phyloP scores from a whole-genome alignment of 2,329 filamentous ascomycete species.

The Myriosclerotinia scirpicola region DNA sequence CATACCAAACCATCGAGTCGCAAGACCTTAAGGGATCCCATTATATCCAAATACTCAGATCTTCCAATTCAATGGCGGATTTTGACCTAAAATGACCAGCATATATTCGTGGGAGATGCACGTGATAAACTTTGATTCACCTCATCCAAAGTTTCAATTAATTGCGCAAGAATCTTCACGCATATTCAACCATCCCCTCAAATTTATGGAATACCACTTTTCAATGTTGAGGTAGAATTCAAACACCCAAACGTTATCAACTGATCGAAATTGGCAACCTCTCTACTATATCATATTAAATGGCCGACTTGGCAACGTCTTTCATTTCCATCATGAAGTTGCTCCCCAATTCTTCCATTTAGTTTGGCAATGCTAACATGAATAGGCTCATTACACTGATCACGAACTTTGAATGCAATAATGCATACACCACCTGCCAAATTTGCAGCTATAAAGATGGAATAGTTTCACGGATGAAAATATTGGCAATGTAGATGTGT shows the following conservation, averaged over 20 bases:
- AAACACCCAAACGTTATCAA: background rate
- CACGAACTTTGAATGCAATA: background rate
- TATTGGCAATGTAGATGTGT: background rate
- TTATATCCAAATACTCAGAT: too few relatives aligned
- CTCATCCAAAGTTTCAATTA: background rate
- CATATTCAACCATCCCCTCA: too few relatives aligned
- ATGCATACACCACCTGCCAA: background rate
- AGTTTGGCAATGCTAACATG: background rate
- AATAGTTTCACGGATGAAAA: background rate
- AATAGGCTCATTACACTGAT: background rate
- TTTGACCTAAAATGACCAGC: too few relatives aligned
- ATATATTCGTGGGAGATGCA: background rate
- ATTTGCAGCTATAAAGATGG: background rate
- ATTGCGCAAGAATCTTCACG: too few relatives aligned
- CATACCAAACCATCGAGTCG: too few relatives aligned
- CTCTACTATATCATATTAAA: background rate
- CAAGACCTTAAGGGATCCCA: too few relatives aligned
- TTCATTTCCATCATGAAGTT: background rate
- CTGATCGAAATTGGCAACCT: background rate
- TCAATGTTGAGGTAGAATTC: background rate
- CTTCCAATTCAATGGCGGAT: too few relatives aligned
- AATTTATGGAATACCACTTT: background rate
- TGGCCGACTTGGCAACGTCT: background rate
- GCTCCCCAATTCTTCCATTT: background rate
- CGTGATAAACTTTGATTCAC: background rate